Conservation (phyloP, 768 basidiomycete species). For the Russula sp. region DNA sequence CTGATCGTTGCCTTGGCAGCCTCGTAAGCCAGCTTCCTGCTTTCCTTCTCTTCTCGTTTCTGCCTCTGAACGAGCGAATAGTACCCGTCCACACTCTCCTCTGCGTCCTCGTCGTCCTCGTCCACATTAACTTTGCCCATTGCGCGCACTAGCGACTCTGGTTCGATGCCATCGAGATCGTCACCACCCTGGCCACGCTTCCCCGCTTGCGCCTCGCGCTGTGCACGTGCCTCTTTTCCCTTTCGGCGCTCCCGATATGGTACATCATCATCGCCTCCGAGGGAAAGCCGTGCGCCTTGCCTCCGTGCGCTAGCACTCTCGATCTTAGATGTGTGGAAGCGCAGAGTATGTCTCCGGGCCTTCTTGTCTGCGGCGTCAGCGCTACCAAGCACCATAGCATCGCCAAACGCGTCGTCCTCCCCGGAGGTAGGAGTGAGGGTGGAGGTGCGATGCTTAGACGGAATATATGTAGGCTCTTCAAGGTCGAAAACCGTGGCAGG, state of each 20-base stretch:
- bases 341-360: conserved; percentile 74
- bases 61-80: conserved; percentile 85
- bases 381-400: conserved; percentile 61
- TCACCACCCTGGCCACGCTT: conserved; percentile 55
- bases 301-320: conserved; percentile 76
- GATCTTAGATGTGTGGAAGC: conserved; percentile 93
- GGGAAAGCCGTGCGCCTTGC: conserved; percentile 65
- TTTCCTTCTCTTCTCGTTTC: conserved; percentile 66
- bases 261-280: conserved; percentile 93
- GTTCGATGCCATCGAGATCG: conserved; percentile 61
- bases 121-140: conserved; percentile 39
- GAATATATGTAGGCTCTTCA: conserved; percentile 69
- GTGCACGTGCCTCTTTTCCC: conserved; percentile 54
- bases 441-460: conserved; percentile 28
- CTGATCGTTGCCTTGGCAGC: conserved; percentile 51
- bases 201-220: conserved; percentile 51
- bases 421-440: conserved; percentile 30
- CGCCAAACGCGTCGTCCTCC: conserved; percentile 61
- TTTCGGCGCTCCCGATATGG: conserved; percentile 79
- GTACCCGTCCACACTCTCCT: conserved; percentile 65
- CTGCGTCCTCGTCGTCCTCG: conserved; percentile 41
- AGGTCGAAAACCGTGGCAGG: conserved; percentile 64
- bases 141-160: conserved; percentile 36
- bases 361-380: conserved; percentile 82
- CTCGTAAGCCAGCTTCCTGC: conserved; percentile 82